Evolutionary conservation across 1,284 basidiomycete genomes (phyloP).

Genomic region (Apiotrichum mycotoxinovorans): DNA sequence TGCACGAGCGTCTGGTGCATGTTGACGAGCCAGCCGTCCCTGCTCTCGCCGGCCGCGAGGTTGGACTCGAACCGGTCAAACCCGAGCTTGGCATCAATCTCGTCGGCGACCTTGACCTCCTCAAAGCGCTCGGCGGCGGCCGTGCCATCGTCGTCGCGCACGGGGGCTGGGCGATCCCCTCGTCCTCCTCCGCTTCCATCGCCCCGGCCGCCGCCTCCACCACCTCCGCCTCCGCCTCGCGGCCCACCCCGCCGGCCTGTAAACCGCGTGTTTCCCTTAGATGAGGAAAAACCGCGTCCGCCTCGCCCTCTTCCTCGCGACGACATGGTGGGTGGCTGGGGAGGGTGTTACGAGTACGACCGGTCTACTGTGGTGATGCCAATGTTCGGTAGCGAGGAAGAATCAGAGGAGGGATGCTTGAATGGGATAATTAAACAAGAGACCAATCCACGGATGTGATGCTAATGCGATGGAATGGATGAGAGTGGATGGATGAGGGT

Average conservation of each 20-base stretch:
- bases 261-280: slow-evolving; percentile 45
- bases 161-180: slow-evolving; percentile 51
- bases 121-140: slow-evolving; percentile 79
- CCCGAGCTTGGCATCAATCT: slow-evolving; percentile 89
- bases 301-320: slow-evolving; percentile 56
- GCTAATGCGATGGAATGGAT: too few relatives aligned
- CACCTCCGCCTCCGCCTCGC: slow-evolving; percentile 12
- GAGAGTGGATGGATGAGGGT: background rate
- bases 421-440: too few relatives aligned
- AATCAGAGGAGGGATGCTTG: too few relatives aligned
- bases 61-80: slow-evolving; percentile 67
- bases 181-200: too few relatives aligned
- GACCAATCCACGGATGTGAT: too few relatives aligned
- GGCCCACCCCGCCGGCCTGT: slow-evolving; percentile 35
- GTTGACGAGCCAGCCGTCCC: slow-evolving; percentile 93
- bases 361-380: background rate
- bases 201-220: too few relatives aligned
- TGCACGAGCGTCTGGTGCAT: slow-evolving; percentile 93
- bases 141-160: slow-evolving; percentile 81
- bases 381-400: background rate
- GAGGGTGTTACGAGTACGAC: background rate
- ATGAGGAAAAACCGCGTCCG: slow-evolving; percentile 36
- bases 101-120: slow-evolving; percentile 67
- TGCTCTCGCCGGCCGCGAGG: slow-evolving; percentile 59
- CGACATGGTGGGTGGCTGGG: slow-evolving; percentile 11